phyloP scores from a whole-genome alignment of 352 stramenopile species.

The Phytophthora pini region DNA sequence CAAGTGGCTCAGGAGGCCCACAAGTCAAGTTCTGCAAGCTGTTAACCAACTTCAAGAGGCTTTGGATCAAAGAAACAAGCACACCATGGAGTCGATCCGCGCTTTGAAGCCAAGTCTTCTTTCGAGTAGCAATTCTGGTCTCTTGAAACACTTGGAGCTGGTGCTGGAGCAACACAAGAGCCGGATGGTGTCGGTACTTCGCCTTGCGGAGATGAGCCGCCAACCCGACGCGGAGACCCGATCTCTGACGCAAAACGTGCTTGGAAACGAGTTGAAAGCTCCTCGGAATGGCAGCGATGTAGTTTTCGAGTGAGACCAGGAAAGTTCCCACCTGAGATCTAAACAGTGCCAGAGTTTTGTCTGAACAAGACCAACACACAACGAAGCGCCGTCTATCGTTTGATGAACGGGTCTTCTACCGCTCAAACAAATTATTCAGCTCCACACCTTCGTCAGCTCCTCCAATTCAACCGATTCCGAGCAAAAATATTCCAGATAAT shows the following conservation, averaged over 20 bases:
- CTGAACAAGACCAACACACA: background rate
- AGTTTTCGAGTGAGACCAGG: background rate
- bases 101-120: background rate
- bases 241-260: slow-evolving; percentile 4
- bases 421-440: background rate
- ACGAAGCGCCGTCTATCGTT: background rate
- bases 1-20: background rate
- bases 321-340: too few species aligned
- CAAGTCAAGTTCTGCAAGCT: background rate
- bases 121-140: background rate
- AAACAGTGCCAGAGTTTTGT: background rate
- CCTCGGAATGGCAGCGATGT: background rate
- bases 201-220: slow-evolving; percentile 4
- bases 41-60: slow-evolving; percentile 1
- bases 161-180: slow-evolving; percentile 22
- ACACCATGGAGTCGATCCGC: slow-evolving; percentile 12
- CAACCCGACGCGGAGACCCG: slow-evolving; percentile 16
- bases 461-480: background rate
- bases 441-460: background rate
- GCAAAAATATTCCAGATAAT: background rate
- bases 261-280: background rate
- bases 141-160: slow-evolving; percentile 3
- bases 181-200: slow-evolving; percentile 15
- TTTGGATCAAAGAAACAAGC: slow-evolving; percentile 7
- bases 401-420: background rate